Evolutionary conservation across 2,329 filamentous ascomycete genomes (phyloP).

Genomic region (Lecanicillium sp.): DNA sequence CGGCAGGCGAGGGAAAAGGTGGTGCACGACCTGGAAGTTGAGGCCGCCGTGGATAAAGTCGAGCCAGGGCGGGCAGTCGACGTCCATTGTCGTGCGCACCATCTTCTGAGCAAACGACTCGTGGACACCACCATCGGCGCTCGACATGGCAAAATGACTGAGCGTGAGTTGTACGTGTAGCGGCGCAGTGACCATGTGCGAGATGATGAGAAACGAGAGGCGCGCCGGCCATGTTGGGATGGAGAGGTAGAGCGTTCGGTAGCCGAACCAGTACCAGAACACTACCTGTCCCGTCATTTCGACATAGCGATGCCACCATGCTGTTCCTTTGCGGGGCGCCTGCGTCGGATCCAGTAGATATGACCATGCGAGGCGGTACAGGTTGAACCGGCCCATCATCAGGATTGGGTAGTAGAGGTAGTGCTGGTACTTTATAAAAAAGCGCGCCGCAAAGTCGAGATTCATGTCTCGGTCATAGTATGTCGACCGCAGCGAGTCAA

Average conservation of each 20-base stretch:
- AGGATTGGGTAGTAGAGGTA: constrained; percentile 80
- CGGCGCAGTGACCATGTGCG: constrained; percentile 71
- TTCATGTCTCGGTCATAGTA: constrained; percentile 78
- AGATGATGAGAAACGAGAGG: constrained; percentile 70
- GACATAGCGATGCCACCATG: constrained; percentile 78
- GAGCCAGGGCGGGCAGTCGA: constrained; percentile 80
- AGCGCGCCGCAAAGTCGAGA: constrained; percentile 64
- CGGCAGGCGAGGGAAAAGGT: constrained; percentile 76
- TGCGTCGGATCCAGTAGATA: constrained; percentile 60
- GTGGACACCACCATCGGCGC: constrained; percentile 69
- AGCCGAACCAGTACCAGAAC: constrained; percentile 85
- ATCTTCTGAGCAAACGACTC: constrained; percentile 89
- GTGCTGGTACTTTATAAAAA: constrained; percentile 64
- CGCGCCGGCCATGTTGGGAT: constrained; percentile 64
- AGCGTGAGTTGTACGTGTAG: constrained; percentile 86
- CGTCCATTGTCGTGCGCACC: constrained; percentile 88
- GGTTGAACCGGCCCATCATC: constrained; percentile 75
- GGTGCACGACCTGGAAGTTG: constrained; percentile 85
- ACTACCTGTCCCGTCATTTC: constrained; percentile 68
- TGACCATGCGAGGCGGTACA: constrained; percentile 75
- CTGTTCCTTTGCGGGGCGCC: constrained; percentile 65
- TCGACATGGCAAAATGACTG: constrained; percentile 91
- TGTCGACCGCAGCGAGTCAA: constrained; percentile 64
- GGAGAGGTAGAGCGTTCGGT: constrained; percentile 64
- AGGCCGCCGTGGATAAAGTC: constrained; percentile 85